Conservation (phyloP, 495 filamentous ascomycete genomes). For the Neurospora sp. region DNA sequence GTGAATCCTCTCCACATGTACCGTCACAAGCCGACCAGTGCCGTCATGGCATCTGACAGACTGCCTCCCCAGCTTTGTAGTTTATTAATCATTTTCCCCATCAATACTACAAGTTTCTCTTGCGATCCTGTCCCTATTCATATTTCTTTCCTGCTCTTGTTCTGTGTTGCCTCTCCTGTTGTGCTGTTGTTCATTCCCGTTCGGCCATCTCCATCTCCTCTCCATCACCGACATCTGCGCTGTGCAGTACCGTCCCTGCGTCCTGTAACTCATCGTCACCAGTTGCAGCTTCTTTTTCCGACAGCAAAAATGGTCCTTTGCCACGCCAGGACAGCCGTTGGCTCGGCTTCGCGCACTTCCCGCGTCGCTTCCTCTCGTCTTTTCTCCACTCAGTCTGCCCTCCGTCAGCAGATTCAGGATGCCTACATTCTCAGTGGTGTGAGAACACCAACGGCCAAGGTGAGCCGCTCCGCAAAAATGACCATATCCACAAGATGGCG, state of each 20-base stretch:
- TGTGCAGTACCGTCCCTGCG: neutral
- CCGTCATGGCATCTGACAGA: constrained; percentile 6
- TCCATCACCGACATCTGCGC: neutral
- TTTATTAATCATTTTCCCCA: neutral
- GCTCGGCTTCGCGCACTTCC: neutral
- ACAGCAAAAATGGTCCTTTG: neutral
- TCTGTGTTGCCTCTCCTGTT: neutral
- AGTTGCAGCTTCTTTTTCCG: neutral
- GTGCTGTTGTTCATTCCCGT: neutral
- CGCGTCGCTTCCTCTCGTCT: constrained; percentile 37
- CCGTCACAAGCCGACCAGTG: constrained; percentile 30
- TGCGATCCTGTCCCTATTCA: neutral
- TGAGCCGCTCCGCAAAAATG: constrained; percentile 22
- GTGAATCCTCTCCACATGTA: constrained; percentile 1
- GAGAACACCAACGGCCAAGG: constrained; percentile 81
- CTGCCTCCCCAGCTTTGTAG: neutral
- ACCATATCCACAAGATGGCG: neutral
- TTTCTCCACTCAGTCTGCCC: constrained; percentile 53
- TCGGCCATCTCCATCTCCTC: neutral
- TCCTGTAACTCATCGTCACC: neutral
- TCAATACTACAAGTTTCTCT: neutral
- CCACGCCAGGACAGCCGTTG: neutral
- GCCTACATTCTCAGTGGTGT: constrained; percentile 85
- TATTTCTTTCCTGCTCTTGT: neutral
- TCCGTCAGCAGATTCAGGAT: constrained; percentile 65